Conservation (phyloP, 1,284 basidiomycete species). For the Ceratobasidium sp. region DNA sequence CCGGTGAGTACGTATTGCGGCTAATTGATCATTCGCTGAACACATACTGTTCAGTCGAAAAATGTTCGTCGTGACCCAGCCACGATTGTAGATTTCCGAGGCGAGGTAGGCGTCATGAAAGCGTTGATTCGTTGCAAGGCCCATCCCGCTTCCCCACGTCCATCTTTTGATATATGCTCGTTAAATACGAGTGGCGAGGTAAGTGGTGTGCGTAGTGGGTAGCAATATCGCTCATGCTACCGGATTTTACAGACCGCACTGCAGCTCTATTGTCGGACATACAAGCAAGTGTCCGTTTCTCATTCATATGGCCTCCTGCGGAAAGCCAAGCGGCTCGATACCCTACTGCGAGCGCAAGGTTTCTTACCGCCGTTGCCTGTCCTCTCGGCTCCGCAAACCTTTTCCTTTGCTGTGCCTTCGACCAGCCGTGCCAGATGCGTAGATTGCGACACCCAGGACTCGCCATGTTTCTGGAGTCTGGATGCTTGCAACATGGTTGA, state of each 20-base stretch:
- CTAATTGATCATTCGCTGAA: constrained; percentile 21
- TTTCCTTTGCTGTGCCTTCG: not conserved
- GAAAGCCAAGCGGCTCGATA: constrained; percentile 82
- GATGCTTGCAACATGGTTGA: constrained; percentile 22
- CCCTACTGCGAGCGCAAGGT: constrained; percentile 53
- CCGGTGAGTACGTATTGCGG: constrained; percentile 60
- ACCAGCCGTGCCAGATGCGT: constrained; percentile 44
- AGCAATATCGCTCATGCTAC: constrained; percentile 8
- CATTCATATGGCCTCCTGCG: constrained; percentile 82
- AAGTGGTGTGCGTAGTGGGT: constrained; percentile 38
- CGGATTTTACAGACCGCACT: constrained; percentile 70
- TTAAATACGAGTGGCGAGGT: constrained; percentile 83
- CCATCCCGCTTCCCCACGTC: constrained; percentile 71
- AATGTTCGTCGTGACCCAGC: constrained; percentile 70
- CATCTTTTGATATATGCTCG: constrained; percentile 83
- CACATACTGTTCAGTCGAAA: constrained; percentile 63
- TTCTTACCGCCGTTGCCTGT: constrained; percentile 18
- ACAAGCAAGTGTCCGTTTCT: constrained; percentile 76
- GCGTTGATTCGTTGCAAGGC: constrained; percentile 83
- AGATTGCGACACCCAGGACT: constrained; percentile 52
- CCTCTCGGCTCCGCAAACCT: not conserved
- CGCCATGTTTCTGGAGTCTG: constrained; percentile 50
- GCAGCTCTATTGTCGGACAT: constrained; percentile 81
- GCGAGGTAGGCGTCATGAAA: constrained; percentile 82
- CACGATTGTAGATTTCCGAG: constrained; percentile 79